phyloP scores from a whole-genome alignment of 768 basidiomycete genomes.

The Leccinellum luteum region DNA sequence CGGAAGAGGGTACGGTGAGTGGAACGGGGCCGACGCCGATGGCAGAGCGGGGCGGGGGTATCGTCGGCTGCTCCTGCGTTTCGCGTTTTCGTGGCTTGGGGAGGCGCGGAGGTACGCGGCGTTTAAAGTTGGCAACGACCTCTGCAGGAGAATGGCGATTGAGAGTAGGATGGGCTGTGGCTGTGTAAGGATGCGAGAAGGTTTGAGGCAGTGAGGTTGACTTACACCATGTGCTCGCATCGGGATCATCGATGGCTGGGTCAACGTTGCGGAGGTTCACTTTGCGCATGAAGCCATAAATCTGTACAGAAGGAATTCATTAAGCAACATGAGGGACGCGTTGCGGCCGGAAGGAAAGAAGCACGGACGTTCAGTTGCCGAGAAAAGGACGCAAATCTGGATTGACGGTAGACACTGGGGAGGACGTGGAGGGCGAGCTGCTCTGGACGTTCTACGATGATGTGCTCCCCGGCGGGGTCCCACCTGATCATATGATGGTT shows the following conservation, averaged over 20 bases:
- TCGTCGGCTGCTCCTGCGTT: slow-evolving; percentile 58
- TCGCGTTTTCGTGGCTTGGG: slow-evolving; percentile 86
- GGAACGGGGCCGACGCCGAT: slow-evolving; percentile 68
- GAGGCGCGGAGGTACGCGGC: slow-evolving; percentile 89
- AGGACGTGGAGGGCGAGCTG: slow-evolving; percentile 93
- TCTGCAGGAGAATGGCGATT: slow-evolving; percentile 88
- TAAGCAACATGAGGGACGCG: slow-evolving; percentile 22
- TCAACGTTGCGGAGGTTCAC: slow-evolving; percentile 95
- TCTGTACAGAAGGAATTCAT: slow-evolving; percentile 48
- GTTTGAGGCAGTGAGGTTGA: slow-evolving; percentile 25
- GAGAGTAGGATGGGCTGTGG: slow-evolving; percentile 82
- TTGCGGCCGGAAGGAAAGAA: slow-evolving; percentile 18
- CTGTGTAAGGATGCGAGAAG: slow-evolving; percentile 22
- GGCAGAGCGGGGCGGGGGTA: slow-evolving; percentile 76
- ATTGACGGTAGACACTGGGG: slow-evolving; percentile 93
- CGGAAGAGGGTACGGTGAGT: slow-evolving; percentile 52
- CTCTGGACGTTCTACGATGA: slow-evolving; percentile 92
- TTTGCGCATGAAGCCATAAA: slow-evolving; percentile 98
- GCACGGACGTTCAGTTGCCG: slow-evolving; percentile 89
- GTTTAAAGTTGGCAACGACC: slow-evolving; percentile 92
- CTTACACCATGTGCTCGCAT: slow-evolving; percentile 97
- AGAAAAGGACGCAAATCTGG: slow-evolving; percentile 95
- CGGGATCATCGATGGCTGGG: slow-evolving; percentile 92
- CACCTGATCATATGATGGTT: slow-evolving; percentile 97
- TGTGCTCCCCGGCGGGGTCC: slow-evolving; percentile 91